Percentiles rank a stretch among this genome's conserved stretches.
Evolutionary conservation across 2,329 filamentous ascomycete species (phyloP).

Genomic region (Colletotrichum zoysiae): DNA sequence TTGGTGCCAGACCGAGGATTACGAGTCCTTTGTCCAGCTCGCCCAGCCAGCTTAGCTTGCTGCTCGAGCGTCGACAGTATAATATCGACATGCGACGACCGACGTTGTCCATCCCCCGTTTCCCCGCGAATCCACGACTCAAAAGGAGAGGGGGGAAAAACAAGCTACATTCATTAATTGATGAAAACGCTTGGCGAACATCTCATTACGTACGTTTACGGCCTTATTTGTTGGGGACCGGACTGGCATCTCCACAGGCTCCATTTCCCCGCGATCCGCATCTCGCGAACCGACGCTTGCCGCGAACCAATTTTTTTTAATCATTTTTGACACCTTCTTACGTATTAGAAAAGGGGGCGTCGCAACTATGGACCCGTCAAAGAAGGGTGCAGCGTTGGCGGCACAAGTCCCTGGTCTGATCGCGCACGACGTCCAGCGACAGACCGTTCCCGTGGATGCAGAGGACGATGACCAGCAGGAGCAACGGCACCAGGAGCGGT

Average conservation of each 20-base stretch:
- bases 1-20: background rate
- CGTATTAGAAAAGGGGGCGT: background rate
- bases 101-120: constrained; percentile 22
- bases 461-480: background rate
- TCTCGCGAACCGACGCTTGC: constrained; percentile 24
- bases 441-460: background rate
- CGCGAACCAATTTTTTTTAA: constrained; percentile 1
- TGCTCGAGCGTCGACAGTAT: background rate
- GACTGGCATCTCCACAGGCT: constrained; percentile 12
- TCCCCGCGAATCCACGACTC: constrained; percentile 41
- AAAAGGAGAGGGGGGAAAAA: background rate
- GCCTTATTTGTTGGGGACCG: background rate
- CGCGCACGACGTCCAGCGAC: background rate
- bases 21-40: constrained; percentile 2
- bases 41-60: background rate
- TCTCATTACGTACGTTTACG: constrained; percentile 35
- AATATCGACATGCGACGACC: background rate
- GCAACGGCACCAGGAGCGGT: background rate
- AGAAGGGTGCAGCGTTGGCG: background rate
- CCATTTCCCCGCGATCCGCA: constrained; percentile 22
- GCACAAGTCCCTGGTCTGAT: background rate
- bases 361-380: constrained; percentile 23
- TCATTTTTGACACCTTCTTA: background rate
- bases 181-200: constrained; percentile 25
- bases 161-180: constrained; percentile 37